Evolutionary conservation across 768 basidiomycete genomes (phyloP), one percentile per base, ranked within the genome.

Genomic region (Pleurotus giganteus): DNA sequence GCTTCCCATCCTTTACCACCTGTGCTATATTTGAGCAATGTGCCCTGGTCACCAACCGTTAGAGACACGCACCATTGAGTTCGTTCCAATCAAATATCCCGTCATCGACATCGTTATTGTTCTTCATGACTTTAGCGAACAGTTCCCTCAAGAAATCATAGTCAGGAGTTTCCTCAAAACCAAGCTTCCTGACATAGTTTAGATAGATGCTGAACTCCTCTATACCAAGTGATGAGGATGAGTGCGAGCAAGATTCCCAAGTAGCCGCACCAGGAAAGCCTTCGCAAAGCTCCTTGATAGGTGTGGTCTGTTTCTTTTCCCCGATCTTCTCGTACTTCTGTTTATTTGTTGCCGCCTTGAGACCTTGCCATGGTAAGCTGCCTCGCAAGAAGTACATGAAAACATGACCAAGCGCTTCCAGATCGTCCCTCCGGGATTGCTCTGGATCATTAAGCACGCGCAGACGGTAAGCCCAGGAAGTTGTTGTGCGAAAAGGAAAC

Each of bases 251-350:
- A 43, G 19, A 17, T 4, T 24, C 15, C 29, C 28, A 56, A 45
- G 37, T 52, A 31, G 34, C 68, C 80, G 58, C 61, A 93, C 93
- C 94, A 46, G 97, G 96, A 76, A 88, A 94, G 55, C 93, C 91
- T 63, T 98, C 97, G 65, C 89, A 93, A 23, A 99, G 80, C 66
- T 99, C 97, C 74, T 93, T 96, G 71, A 99, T 98, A 5, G 90
- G 89, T 26, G 97, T 98, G 12, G 90, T 91, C 76, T 98, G 97
- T 81, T 94, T 99, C 88, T 99, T 99, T 79, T 99, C 96, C 59
- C 96, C 96, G 70, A 99, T 99, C 81, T 98, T 99, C 80, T 99
- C 96, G 75, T 99, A 99, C 79, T 98, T 93, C 71, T 98, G 97
- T 78, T 99, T 99, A 80, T 99, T 98, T 47, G 95, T 99, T 26